These are phyloP conservation scores for Priceomyces medius DNA, from an alignment of 805 yeast species.

Conservation along the genomic window DNA sequence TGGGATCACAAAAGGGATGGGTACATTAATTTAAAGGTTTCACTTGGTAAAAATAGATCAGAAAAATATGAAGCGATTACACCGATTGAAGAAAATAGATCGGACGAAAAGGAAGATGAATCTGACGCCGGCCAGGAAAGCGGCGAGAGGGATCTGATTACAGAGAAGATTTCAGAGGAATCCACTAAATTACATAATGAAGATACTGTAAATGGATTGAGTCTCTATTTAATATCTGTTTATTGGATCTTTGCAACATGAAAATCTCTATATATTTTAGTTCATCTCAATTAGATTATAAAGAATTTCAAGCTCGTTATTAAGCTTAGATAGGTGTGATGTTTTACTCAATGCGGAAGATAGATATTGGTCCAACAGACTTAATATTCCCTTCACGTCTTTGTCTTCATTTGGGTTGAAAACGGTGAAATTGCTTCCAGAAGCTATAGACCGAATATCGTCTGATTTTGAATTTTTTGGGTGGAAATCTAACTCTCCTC, in stretches of 20 bases:
- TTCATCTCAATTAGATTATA: constrained; percentile 14
- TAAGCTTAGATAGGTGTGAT: constrained; percentile 12
- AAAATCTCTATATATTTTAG: background rate
- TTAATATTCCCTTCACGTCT: constrained; percentile 18
- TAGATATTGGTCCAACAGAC: constrained; percentile 14
- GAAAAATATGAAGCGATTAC: background rate
- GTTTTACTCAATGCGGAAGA: constrained; percentile 14
- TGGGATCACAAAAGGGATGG: constrained; percentile 64
- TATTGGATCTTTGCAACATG: constrained; percentile 18
- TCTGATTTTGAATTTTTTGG: constrained; percentile 1
- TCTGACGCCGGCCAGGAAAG: background rate
- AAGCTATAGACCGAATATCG: constrained; percentile 1
- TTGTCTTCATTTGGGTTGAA: constrained; percentile 19
- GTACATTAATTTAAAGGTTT: constrained; percentile 34
- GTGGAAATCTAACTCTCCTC: constrained; percentile 6
- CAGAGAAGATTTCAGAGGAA: background rate
- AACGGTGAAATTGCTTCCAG: background rate
- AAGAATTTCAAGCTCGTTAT: constrained; percentile 20
- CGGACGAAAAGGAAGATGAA: background rate
- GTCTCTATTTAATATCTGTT: constrained; percentile 9
- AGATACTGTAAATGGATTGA: background rate
- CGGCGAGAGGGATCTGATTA: background rate
- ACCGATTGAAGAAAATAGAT: background rate
- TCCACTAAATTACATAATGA: background rate
- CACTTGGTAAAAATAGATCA: background rate